phyloP scores from a whole-genome alignment of 2,329 filamentous ascomycete genomes.

The Fusarium poae region DNA sequence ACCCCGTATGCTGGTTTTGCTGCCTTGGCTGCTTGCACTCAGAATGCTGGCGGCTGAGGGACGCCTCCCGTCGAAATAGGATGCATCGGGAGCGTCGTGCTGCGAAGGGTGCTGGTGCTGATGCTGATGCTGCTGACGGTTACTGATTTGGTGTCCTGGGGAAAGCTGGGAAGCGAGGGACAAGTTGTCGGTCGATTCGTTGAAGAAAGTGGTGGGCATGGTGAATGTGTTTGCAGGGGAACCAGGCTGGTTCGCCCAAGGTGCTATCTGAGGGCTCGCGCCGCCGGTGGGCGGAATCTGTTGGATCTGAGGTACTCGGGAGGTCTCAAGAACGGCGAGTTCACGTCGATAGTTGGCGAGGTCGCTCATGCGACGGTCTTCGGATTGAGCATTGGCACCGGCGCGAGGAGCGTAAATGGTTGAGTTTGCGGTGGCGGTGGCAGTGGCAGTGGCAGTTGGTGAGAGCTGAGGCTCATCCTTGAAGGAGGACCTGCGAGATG shows the following conservation, averaged over 20 bases:
- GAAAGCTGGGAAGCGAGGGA: constrained; percentile 75
- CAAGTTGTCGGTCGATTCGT: constrained; percentile 80
- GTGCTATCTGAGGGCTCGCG: constrained; percentile 66
- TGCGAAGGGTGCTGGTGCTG: constrained; percentile 27
- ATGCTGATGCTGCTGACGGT: constrained; percentile 56
- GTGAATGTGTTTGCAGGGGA: constrained; percentile 54
- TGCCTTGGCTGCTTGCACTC: constrained; percentile 86
- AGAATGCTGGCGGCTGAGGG: constrained; percentile 87
- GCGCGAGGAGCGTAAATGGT: constrained; percentile 60
- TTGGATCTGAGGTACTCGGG: constrained; percentile 71
- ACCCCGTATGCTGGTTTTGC: constrained; percentile 77
- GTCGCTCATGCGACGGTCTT: constrained; percentile 70
- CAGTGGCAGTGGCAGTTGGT: constrained; percentile 62
- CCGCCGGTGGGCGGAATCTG: constrained; percentile 64
- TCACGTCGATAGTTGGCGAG: constrained; percentile 79
- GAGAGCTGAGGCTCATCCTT: constrained; percentile 63
- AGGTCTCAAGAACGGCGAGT: constrained; percentile 74
- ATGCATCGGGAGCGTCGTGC: constrained; percentile 72
- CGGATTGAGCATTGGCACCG: constrained; percentile 58
- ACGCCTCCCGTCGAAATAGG: constrained; percentile 79
- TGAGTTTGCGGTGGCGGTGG: constrained; percentile 61
- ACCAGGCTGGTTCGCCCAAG: constrained; percentile 67
- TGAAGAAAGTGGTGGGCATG: constrained; percentile 73
- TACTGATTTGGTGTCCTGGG: constrained; percentile 69
- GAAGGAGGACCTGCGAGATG: constrained; percentile 45